Evolutionary conservation across 306 rosid species (phyloP).

Genomic region (Castanea crenata): DNA sequence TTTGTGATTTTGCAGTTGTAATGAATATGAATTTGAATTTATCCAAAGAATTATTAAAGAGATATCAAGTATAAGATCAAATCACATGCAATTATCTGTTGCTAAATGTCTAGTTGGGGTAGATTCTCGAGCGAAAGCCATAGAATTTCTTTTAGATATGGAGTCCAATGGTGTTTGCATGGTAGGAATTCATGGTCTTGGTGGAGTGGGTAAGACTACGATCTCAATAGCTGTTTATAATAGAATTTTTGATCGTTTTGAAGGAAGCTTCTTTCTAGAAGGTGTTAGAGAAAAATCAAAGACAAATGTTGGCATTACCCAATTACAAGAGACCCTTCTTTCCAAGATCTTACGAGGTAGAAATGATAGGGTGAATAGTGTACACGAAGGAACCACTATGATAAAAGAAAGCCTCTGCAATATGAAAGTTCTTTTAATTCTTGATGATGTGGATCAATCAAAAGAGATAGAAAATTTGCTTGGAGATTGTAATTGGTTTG

Average conservation of each 20-base stretch:
- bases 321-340: conserved; percentile 18
- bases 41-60: conserved; percentile 2
- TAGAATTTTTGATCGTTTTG: conserved; percentile 6
- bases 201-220: conserved; percentile 16
- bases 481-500: conserved; percentile 18
- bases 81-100: background rate
- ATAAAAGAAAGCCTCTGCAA: conserved; percentile 2
- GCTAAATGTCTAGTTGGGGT: conserved; percentile 10
- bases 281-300: conserved; percentile 6
- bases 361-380: background rate
- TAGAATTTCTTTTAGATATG: background rate
- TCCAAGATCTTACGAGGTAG: conserved; percentile 8
- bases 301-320: background rate
- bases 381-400: background rate
- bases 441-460: conserved; percentile 19
- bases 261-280: conserved; percentile 5
- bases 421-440: conserved; percentile 21
- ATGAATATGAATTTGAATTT: conserved; percentile 4
- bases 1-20: too few species aligned
- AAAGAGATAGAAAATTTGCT: conserved; percentile 2
- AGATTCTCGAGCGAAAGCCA: background rate
- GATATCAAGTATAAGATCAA: background rate
- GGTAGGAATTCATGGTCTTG: conserved; percentile 16
- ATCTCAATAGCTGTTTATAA: conserved; percentile 15
- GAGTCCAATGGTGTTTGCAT: conserved; percentile 4